phyloP scores from a whole-genome alignment of 257 asterid genomes.

The Nicotiana paniculata region DNA sequence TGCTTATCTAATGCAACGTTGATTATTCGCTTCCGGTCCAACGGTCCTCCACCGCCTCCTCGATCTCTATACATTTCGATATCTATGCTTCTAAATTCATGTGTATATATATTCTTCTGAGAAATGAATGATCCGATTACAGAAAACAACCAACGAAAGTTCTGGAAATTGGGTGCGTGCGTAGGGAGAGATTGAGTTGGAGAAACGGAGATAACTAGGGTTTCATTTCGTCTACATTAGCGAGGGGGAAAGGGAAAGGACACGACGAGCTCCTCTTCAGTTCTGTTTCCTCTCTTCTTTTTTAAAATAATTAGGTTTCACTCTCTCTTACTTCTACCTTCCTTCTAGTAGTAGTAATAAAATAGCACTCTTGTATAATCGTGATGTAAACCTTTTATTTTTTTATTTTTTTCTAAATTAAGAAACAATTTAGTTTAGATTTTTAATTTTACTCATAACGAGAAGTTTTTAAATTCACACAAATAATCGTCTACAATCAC shows the following conservation, averaged over 20 bases:
- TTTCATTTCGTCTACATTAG: background rate
- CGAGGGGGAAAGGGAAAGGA: background rate
- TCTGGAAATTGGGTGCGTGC: background rate
- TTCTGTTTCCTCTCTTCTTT: background rate
- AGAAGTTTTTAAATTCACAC: no score
- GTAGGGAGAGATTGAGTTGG: background rate
- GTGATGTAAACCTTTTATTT: no score
- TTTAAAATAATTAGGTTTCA: no score
- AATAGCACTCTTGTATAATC: no score
- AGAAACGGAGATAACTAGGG: constrained; percentile 1
- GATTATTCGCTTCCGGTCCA: constrained; percentile 83
- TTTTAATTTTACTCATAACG: no score
- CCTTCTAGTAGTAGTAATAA: no score
- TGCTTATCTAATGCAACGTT: constrained; percentile 91
- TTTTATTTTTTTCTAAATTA: no score
- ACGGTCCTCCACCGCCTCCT: constrained; percentile 54
- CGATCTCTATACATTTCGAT: constrained; percentile 67
- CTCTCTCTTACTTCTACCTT: no score
- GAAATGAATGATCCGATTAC: no score
- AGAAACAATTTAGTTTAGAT: no score
- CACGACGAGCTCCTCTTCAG: background rate
- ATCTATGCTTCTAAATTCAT: background rate
- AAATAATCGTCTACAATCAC: no score
- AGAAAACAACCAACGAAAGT: background rate
- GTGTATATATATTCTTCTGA: background rate